These are phyloP conservation scores for Blastomyces percursus DNA, from an alignment of 2,329 filamentous ascomycete species.

Conservation along the genomic window DNA sequence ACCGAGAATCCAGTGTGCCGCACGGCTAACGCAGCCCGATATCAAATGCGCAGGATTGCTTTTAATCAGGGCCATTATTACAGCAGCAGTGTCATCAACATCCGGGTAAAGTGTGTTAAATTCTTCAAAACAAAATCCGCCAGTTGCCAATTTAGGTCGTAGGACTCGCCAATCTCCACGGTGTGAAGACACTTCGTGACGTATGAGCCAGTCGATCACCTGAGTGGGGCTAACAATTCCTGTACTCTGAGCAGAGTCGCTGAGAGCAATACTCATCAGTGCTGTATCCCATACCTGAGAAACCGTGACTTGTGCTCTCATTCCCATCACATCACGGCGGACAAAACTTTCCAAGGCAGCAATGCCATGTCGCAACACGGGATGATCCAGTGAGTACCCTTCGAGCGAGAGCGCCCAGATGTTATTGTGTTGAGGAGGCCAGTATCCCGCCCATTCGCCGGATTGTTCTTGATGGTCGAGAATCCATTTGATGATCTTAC, in stretches of 20 bases:
- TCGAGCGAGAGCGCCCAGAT: slow-evolving; percentile 23
- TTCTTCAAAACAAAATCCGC: slow-evolving; percentile 26
- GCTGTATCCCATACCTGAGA: slow-evolving; percentile 29
- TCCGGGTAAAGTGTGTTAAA: slow-evolving; percentile 25
- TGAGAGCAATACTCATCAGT: slow-evolving; percentile 24
- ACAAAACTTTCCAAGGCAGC: slow-evolving; percentile 22
- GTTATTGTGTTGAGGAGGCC: slow-evolving; percentile 21
- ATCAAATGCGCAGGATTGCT: slow-evolving; percentile 22
- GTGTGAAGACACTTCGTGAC: slow-evolving; percentile 18
- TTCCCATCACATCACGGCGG: slow-evolving; percentile 19
- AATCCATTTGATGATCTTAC: slow-evolving; percentile 22
- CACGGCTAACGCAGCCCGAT: slow-evolving; percentile 9
- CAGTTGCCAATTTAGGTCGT: slow-evolving; percentile 15
- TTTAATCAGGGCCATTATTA: slow-evolving; percentile 21
- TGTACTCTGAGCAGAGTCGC: slow-evolving; percentile 14
- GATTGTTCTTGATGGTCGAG: slow-evolving; percentile 22
- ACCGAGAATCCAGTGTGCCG: background rate
- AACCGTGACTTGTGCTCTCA: slow-evolving; percentile 20
- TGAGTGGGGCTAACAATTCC: background rate
- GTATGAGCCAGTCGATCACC: background rate
- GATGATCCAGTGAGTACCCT: slow-evolving; percentile 17
- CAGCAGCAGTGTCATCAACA: slow-evolving; percentile 26
- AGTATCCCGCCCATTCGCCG: slow-evolving; percentile 24
- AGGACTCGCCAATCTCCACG: slow-evolving; percentile 24
- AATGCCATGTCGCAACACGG: slow-evolving; percentile 16